Evolutionary conservation across 345 rosid genomes (phyloP).

Genomic region (Rhizophora mangle): DNA sequence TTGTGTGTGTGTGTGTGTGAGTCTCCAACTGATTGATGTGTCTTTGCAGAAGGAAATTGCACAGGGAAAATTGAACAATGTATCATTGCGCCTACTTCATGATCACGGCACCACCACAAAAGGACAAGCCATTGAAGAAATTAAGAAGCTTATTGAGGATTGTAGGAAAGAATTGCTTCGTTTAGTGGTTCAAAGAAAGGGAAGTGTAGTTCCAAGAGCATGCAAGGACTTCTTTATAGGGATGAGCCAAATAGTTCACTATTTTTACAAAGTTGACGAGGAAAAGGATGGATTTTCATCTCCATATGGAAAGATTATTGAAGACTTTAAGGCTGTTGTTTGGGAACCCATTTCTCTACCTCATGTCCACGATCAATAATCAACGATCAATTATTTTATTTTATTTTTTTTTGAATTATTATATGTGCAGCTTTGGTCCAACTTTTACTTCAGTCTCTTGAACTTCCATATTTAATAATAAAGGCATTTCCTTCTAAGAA

Average conservation of each 20-base stretch:
- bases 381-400: too few relatives aligned
- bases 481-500: too few relatives aligned
- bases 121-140: constrained; percentile 4
- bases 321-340: neutral
- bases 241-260: constrained; percentile 1
- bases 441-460: too few relatives aligned
- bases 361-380: too few relatives aligned
- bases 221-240: constrained; percentile 12
- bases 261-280: neutral
- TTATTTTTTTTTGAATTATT: too few relatives aligned
- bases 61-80: constrained; percentile 14
- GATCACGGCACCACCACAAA: neutral
- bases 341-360: constrained; percentile 2
- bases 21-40: too few relatives aligned
- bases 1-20: too few relatives aligned
- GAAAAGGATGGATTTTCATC: neutral
- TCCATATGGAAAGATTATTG: neutral
- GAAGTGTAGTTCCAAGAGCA: constrained; percentile 8
- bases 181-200: neutral
- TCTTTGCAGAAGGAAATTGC: constrained; percentile 13
- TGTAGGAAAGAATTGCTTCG: constrained; percentile 13
- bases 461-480: too few relatives aligned
- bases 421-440: too few relatives aligned
- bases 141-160: neutral
- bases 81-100: neutral